Conservation (phyloP, 1,284 basidiomycete species). For the Schizopora paradoxa region DNA sequence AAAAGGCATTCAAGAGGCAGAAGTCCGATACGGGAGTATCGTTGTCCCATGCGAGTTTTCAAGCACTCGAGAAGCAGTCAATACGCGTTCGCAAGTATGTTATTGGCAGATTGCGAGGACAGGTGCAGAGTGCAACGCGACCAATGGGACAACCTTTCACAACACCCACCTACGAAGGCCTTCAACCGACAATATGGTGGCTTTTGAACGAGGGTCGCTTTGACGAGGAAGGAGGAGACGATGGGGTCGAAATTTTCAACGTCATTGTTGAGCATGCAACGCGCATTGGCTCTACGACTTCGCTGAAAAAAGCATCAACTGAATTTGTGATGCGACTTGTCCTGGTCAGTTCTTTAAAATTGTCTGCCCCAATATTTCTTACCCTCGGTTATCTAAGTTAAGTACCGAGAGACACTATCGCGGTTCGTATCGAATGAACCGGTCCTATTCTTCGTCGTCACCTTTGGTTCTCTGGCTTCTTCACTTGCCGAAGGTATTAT, state of each 20-base stretch:
- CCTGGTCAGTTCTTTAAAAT: conserved; percentile 48
- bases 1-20: conserved; percentile 21
- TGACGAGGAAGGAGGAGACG: conserved; percentile 23
- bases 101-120: conserved; percentile 55
- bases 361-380: neutral
- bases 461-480: conserved; percentile 50
- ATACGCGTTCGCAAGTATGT: conserved; percentile 67
- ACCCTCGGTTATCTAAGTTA: conserved; percentile 31
- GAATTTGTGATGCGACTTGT: conserved; percentile 69
- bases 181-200: conserved; percentile 83
- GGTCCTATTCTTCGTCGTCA: conserved; percentile 27
- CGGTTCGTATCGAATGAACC: conserved; percentile 42
- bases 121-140: conserved; percentile 25
- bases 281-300: conserved; percentile 49
- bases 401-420: conserved; percentile 46
- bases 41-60: conserved; percentile 15
- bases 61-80: conserved; percentile 36
- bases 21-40: no score
- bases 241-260: conserved; percentile 37
- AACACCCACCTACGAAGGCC: conserved; percentile 56
- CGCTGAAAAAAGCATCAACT: conserved; percentile 57
- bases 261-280: conserved; percentile 57
- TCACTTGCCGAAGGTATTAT: conserved; percentile 71
- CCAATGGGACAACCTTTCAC: conserved; percentile 45
- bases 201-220: conserved; percentile 47